A percentile compares a stretch with the other conserved stretches of the same genome.
These are phyloP conservation scores for Ophiostoma triangulosporum DNA, from an alignment of 2,329 filamentous ascomycete species.

Conservation along the genomic window DNA sequence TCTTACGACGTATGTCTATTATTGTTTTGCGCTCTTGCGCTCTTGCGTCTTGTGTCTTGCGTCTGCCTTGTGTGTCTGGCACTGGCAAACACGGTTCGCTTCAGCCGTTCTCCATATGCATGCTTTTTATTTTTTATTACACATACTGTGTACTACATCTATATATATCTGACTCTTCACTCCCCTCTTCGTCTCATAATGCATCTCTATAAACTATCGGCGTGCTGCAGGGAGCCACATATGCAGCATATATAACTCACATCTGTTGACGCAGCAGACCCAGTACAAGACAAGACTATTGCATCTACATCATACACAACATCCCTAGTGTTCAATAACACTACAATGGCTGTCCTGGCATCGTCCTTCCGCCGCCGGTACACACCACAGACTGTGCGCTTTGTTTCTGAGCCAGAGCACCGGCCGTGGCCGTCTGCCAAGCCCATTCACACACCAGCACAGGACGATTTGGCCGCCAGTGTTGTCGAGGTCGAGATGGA, in stretches of 20 bases:
- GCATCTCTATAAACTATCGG: neutral
- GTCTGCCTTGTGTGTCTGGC: too few species aligned
- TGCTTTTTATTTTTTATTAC: too few species aligned
- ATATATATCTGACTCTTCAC: neutral
- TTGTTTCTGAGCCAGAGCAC: neutral
- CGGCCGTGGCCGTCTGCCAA: neutral
- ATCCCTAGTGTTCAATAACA: neutral
- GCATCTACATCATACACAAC: neutral
- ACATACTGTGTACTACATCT: too few species aligned
- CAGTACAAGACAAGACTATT: neutral
- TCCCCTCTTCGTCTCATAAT: neutral
- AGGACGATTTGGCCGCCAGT: neutral
- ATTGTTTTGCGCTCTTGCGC: too few species aligned
- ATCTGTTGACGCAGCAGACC: too few species aligned
- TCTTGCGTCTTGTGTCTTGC: too few species aligned
- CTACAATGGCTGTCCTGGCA: constrained; percentile 1
- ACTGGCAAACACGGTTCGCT: too few species aligned
- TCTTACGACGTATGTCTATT: too few species aligned
- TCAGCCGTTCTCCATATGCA: too few species aligned
- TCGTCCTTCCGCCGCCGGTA: constrained; percentile 1
- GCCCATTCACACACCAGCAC: neutral
- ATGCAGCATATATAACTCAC: neutral
- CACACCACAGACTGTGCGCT: neutral
- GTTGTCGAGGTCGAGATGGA: neutral
- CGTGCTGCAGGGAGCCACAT: neutral